These are phyloP conservation scores for Botrytis byssoidea DNA, from an alignment of 2,329 filamentous ascomycete species.

Conservation along the genomic window DNA sequence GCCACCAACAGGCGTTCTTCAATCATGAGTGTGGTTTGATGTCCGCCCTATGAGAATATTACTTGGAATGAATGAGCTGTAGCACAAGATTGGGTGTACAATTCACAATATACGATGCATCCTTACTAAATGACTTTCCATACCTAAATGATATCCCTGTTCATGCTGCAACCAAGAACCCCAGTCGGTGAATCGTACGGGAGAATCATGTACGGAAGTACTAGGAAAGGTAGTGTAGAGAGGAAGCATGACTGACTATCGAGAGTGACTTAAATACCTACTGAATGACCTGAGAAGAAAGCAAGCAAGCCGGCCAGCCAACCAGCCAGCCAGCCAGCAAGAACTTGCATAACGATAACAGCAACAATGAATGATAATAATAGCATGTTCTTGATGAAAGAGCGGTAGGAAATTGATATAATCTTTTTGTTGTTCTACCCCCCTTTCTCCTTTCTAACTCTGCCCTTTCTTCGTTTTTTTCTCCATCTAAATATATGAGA, in stretches of 20 bases:
- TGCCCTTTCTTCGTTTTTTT: neutral
- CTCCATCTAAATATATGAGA: constrained; percentile 6
- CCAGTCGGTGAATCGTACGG: constrained; percentile 13
- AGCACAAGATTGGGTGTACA: neutral
- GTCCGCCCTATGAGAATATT: neutral
- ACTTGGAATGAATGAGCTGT: neutral
- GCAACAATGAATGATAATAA: neutral
- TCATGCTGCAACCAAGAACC: constrained; percentile 11
- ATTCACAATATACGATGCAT: neutral
- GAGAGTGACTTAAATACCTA: neutral
- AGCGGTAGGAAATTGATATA: neutral
- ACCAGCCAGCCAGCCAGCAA: neutral
- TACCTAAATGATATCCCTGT: neutral
- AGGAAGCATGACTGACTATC: neutral
- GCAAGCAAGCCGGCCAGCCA: neutral
- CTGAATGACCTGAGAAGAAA: neutral
- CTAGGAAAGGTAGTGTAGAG: neutral
- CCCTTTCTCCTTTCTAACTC: neutral
- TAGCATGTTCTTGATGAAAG: neutral
- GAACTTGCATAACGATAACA: constrained; percentile 4
- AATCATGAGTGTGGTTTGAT: neutral
- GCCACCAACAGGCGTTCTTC: constrained; percentile 12
- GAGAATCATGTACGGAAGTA: constrained; percentile 1
- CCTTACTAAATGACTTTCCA: constrained; percentile 6
- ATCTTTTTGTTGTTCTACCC: neutral